Base-by-base conservation (phyloP, 768 basidiomycete species). In the Crepidotus variabilis region DNA sequence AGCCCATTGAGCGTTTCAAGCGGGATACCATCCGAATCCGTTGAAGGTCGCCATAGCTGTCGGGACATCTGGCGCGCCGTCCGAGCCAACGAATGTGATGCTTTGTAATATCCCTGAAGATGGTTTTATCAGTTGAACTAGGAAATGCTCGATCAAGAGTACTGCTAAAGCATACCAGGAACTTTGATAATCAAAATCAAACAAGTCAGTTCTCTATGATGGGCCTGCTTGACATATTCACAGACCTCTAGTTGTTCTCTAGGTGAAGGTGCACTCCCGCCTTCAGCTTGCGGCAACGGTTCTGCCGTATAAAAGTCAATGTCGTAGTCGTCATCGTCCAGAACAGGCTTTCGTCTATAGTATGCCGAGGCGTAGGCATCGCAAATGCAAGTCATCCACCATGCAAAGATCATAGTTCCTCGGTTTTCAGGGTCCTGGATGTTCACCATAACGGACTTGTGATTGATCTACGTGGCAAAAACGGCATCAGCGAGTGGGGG, bases 241-340 rank as follows among this genome's bases (percentile, higher is more conserved):
- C 75, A 61, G 62, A 90, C 90, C 80, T 92, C 90, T 43, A 90
- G 74, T 67, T 92, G 90, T 69, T 90, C 88, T 63, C 90, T 78
- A 28, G 87, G 85, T 18, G 86, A 87, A 46, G 86, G 82, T 51
- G 78, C 74, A 47, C 75, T 72, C 39, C 71, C 65, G 48, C 82
- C 82, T n/a, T 71, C 58, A 34, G 74, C 71, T 47, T 85, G 84
- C 50, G 77, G 66, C 24, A 67, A 67, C 57, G 85, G 85, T 60
- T 88, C 89, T 34, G 79, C 85, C 4, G 86, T 89, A 68, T 91
- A 92, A 63, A 92, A 92, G 69, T 92, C 90, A 60, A 94, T 88
- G 66, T 94, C 89, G 66, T 92, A 93, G 72, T 94, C 91, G 58
- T 90, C 87, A 61, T 93, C 92, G 67, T 92, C 90, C 75, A 94